Evolutionary conservation across 2,329 filamentous ascomycete genomes (phyloP).

Genomic region (Xylaria sp.): DNA sequence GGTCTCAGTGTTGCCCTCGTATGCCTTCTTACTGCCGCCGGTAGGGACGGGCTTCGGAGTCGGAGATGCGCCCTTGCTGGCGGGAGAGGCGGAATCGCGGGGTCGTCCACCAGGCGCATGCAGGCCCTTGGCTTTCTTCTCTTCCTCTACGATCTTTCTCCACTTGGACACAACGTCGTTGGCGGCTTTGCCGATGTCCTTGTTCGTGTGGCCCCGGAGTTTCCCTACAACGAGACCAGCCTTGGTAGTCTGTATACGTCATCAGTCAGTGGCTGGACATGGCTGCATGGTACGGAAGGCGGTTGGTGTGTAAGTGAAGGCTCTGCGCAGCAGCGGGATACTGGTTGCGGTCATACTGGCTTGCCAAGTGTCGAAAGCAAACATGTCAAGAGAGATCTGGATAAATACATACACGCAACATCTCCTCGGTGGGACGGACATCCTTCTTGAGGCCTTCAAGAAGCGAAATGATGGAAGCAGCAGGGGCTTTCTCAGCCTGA

Average conservation of each 20-base stretch:
- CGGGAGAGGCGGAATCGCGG: conserved; percentile 66
- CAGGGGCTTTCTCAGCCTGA: conserved; percentile 76
- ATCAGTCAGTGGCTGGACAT: conserved; percentile 22
- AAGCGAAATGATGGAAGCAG: conserved; percentile 76
- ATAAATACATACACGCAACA: conserved; percentile 61
- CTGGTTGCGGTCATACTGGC: not conserved
- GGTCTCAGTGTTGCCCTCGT: conserved; percentile 77
- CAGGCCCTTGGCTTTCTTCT: conserved; percentile 62
- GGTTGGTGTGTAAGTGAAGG: not conserved
- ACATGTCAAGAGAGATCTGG: not conserved
- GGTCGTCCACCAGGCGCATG: conserved; percentile 46
- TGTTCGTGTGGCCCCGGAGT: conserved; percentile 79
- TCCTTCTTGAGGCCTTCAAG: conserved; percentile 83
- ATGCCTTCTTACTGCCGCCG: conserved; percentile 56
- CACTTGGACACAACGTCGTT: conserved; percentile 88
- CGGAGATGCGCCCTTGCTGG: conserved; percentile 53
- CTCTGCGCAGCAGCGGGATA: not conserved
- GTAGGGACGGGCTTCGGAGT: conserved; percentile 63
- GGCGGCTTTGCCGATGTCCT: conserved; percentile 81
- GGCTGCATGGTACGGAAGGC: not conserved
- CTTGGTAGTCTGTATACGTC: conserved; percentile 72
- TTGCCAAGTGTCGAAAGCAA: not conserved
- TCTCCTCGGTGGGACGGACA: conserved; percentile 85
- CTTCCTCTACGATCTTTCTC: conserved; percentile 79
- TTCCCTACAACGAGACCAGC: conserved; percentile 92